Percentiles rank a stretch among this genome's conserved stretches.
These are phyloP conservation scores for Brassica juncea DNA, from an alignment of 345 rosid species.

Conservation along the genomic window DNA sequence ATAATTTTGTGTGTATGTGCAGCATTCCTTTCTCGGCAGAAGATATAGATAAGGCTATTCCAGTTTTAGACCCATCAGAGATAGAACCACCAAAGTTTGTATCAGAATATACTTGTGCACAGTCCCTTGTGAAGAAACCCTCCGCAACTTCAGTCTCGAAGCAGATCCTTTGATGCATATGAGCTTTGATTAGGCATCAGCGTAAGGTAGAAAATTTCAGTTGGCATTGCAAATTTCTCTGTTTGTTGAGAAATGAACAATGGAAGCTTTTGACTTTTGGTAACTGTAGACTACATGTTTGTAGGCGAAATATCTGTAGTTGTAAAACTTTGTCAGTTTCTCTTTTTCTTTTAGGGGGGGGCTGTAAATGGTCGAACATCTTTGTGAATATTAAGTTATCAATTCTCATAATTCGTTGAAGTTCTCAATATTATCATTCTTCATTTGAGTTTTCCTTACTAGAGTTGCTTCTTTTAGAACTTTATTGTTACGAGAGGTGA, in stretches of 20 bases:
- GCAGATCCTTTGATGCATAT: constrained; percentile 31
- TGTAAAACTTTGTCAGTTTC: neutral
- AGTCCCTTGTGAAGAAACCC: constrained; percentile 49
- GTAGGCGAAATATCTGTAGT: constrained; percentile 10
- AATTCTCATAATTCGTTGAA: constrained; percentile 24
- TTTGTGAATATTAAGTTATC: constrained; percentile 20
- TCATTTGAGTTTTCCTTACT: neutral
- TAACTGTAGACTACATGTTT: constrained; percentile 14
- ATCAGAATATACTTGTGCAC: constrained; percentile 67
- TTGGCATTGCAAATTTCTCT: constrained; percentile 22
- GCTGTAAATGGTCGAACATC: constrained; percentile 38
- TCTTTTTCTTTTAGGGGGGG: neutral
- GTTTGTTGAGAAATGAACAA: constrained; percentile 7
- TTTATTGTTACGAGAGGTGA: neutral
- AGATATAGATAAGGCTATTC: constrained; percentile 92
- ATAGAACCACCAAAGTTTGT: constrained; percentile 57
- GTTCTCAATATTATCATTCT: neutral
- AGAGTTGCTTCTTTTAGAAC: neutral
- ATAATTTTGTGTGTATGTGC: constrained; percentile 3
- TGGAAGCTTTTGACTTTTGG: constrained; percentile 20
- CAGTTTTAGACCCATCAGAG: constrained; percentile 70
- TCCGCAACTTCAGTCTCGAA: constrained; percentile 26
- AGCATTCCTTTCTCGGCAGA: constrained; percentile 97
- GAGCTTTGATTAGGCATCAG: constrained; percentile 33
- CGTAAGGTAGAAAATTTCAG: neutral